phyloP scores from a whole-genome alignment of 148 eudicot species.

The Rhododendron simsii region DNA sequence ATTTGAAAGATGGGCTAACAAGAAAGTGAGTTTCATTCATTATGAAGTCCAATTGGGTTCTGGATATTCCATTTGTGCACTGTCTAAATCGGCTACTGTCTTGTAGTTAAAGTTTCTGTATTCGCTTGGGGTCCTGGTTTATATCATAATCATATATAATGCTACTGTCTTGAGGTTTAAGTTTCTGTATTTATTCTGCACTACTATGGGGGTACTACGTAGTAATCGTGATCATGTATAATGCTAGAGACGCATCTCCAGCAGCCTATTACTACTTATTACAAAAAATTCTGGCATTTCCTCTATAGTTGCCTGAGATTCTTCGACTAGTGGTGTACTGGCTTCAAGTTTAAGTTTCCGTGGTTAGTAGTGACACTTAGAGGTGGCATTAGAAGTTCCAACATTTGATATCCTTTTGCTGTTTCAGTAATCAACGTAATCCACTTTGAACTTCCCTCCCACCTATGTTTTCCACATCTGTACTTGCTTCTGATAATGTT shows the following conservation, averaged over 20 bases:
- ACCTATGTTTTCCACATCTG: not conserved
- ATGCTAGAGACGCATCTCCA: not conserved
- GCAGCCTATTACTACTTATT: too few species aligned
- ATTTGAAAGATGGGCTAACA: not conserved
- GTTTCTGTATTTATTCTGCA: not conserved
- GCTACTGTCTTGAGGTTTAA: not conserved
- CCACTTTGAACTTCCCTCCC: not conserved
- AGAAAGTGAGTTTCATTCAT: not conserved
- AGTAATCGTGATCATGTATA: not conserved
- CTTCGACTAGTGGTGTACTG: not conserved
- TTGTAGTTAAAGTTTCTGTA: too few species aligned
- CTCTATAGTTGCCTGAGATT: not conserved
- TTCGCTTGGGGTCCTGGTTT: not conserved
- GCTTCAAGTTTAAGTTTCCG: not conserved
- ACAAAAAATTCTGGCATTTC: too few species aligned
- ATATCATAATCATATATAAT: not conserved
- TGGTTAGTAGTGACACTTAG: not conserved
- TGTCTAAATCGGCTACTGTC: not conserved
- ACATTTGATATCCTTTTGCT: not conserved
- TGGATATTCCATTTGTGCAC: not conserved
- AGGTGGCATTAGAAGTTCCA: not conserved
- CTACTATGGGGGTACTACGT: not conserved
- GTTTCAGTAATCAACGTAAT: not conserved
- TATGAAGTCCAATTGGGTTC: not conserved
- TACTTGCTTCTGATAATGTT: constrained; percentile 25